Percentiles rank a stretch among this genome's conserved stretches.
phyloP scores from a whole-genome alignment of 495 filamentous ascomycete genomes.

The Cercophora sp. region DNA sequence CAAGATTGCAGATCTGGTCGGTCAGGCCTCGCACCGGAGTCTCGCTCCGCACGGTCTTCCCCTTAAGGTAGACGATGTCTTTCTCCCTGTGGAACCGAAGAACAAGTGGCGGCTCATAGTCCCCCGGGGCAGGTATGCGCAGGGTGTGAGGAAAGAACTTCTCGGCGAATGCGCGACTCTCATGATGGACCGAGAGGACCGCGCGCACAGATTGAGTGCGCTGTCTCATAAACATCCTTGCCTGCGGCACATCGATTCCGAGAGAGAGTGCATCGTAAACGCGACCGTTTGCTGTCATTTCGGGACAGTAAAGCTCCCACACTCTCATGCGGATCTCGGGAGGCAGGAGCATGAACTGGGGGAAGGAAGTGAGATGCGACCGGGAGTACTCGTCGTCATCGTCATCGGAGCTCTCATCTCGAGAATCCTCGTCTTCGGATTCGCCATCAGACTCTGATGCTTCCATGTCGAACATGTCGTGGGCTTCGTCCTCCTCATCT shows the following conservation, averaged over 20 bases:
- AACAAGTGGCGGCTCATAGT: background rate
- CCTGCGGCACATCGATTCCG: slow-evolving; percentile 13
- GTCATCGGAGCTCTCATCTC: background rate
- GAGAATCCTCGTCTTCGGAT: background rate
- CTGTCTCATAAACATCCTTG: no score
- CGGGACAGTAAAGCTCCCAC: slow-evolving; percentile 39
- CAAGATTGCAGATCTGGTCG: slow-evolving; percentile 24
- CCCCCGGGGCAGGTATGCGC: slow-evolving; percentile 10
- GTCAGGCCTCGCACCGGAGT: slow-evolving; percentile 9
- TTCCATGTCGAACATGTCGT: background rate
- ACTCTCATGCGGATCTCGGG: slow-evolving; percentile 36
- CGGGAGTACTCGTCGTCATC: background rate
- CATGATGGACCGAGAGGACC: slow-evolving; percentile 27
- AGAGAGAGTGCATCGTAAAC: slow-evolving; percentile 15
- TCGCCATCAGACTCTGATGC: slow-evolving; percentile 5
- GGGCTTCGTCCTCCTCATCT: background rate
- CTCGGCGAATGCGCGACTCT: slow-evolving; percentile 34
- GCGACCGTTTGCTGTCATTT: slow-evolving; percentile 27
- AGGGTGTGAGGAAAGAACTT: slow-evolving; percentile 32
- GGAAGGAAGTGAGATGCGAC: no score
- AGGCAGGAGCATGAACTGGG: slow-evolving; percentile 36
- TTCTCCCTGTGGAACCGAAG: slow-evolving; percentile 31
- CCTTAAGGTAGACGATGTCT: slow-evolving; percentile 26
- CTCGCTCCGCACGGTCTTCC: background rate
- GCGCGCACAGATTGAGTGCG: slow-evolving; percentile 28